Percentiles rank a stretch among this genome's conserved stretches.
Conservation (phyloP, 1,284 basidiomycete species). For the Sanguinoderma infundibulare region DNA sequence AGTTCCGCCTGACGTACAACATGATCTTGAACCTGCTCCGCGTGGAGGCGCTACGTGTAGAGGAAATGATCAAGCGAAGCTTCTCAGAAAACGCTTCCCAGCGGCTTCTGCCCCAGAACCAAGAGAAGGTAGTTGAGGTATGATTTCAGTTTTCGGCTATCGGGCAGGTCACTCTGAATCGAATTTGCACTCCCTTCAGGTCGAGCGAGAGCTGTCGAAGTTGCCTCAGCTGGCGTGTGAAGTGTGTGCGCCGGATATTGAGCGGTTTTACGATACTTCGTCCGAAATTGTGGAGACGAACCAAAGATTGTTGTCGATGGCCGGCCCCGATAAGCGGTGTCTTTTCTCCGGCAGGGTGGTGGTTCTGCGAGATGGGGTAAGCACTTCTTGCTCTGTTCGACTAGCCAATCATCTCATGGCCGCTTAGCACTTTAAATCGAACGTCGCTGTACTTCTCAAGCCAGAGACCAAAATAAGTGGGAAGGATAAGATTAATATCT, state of each 20-base stretch:
- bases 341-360: conserved; percentile 82
- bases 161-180: background rate
- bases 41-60: conserved; percentile 95
- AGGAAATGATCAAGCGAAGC: conserved; percentile 99
- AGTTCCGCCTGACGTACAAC: conserved; percentile 98
- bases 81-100: conserved; percentile 99
- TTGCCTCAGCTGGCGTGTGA: conserved; percentile 76
- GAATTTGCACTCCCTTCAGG: conserved; percentile 46
- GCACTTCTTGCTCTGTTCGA: conserved; percentile 28
- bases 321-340: conserved; percentile 67
- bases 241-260: conserved; percentile 73
- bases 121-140: conserved; percentile 84
- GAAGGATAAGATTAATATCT: conserved; percentile 60
- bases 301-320: conserved; percentile 68
- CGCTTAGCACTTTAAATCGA: conserved; percentile 80
- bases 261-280: conserved; percentile 80
- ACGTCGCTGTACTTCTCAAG: conserved; percentile 80
- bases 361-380: conserved; percentile 81
- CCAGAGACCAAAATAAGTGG: conserved; percentile 53
- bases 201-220: conserved; percentile 72
- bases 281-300: conserved; percentile 71
- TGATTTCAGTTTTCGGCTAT: background rate
- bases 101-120: conserved; percentile 90
- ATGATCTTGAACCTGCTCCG: conserved; percentile 98
- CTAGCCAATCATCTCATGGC: background rate